Conservation (phyloP, 169 alveolate genomes). For the Plasmodium malariae region DNA sequence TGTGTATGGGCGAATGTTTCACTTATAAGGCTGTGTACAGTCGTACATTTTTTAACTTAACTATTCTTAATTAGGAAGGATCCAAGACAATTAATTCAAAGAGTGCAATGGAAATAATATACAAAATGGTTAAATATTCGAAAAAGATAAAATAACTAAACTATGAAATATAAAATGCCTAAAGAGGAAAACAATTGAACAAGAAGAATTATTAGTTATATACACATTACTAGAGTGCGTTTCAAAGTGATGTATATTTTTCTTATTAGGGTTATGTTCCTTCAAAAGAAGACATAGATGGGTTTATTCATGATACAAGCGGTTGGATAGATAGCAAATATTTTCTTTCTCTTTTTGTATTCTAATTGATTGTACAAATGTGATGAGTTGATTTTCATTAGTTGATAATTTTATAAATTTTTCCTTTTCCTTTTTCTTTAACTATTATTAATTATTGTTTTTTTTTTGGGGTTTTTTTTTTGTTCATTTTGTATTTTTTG, state of each 20-base stretch:
- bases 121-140: slow-evolving; percentile 28
- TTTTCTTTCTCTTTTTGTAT: background rate
- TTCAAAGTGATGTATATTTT: slow-evolving; percentile 1
- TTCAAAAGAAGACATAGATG: slow-evolving; percentile 64
- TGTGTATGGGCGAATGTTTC: too few species aligned
- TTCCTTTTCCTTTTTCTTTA: background rate
- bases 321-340: slow-evolving; percentile 39
- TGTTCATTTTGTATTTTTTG: too few species aligned
- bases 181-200: background rate
- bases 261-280: slow-evolving; percentile 63
- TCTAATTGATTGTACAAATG: too few species aligned
- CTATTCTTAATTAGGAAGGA: slow-evolving; percentile 37
- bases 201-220: background rate
- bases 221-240: background rate
- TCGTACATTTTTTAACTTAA: background rate
- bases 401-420: too few species aligned
- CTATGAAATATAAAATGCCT: too few species aligned
- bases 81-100: slow-evolving; percentile 28
- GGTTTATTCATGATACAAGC: slow-evolving; percentile 24
- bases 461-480: too few species aligned
- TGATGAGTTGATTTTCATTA: too few species aligned
- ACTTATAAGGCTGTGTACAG: background rate
- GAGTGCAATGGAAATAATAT: slow-evolving; percentile 34
- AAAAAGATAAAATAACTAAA: background rate
- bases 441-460: too few species aligned